A percentile compares a stretch with the other conserved stretches of the same genome.
phyloP scores from a whole-genome alignment of 371 early-diverging fungal species.

The Syncephalastrum contaminatum region DNA sequence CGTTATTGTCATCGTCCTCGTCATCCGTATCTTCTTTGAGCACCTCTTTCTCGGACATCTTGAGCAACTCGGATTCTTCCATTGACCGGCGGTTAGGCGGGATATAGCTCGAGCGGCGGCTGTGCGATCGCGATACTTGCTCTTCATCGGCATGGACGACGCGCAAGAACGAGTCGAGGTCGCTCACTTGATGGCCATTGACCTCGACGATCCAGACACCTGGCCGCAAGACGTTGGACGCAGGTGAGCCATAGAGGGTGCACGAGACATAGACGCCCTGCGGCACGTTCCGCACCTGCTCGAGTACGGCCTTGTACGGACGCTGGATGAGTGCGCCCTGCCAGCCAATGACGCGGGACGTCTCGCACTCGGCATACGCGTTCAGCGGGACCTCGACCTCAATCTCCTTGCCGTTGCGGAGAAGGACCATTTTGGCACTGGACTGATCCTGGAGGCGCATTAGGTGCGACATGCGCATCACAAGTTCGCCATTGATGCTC shows the following conservation, averaged over 20 bases:
- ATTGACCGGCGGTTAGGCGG: constrained; percentile 27
- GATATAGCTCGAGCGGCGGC: constrained; percentile 33
- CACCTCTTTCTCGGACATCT: constrained; percentile 18
- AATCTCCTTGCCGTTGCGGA: background rate
- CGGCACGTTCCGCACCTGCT: constrained; percentile 73
- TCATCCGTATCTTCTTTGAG: constrained; percentile 23
- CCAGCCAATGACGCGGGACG: constrained; percentile 75
- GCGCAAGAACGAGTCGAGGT: constrained; percentile 49
- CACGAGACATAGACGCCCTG: constrained; percentile 73
- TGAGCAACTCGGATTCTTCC: constrained; percentile 15
- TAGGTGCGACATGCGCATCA: constrained; percentile 66
- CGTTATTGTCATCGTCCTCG: constrained; percentile 46
- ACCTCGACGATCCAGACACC: constrained; percentile 72
- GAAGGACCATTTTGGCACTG: constrained; percentile 35
- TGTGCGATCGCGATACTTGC: background rate
- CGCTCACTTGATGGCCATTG: constrained; percentile 39
- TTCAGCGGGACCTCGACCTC: constrained; percentile 7
- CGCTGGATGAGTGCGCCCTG: constrained; percentile 80
- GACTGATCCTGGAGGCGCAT: constrained; percentile 28
- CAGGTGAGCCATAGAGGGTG: constrained; percentile 70
- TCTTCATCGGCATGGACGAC: constrained; percentile 42
- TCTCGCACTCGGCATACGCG: constrained; percentile 51
- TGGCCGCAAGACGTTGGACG: constrained; percentile 55
- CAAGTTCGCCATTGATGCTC: constrained; percentile 62
- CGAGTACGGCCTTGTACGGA: constrained; percentile 78